Evolutionary conservation across 306 rosid genomes (phyloP).

Genomic region (Cicer pinnatifidum): DNA sequence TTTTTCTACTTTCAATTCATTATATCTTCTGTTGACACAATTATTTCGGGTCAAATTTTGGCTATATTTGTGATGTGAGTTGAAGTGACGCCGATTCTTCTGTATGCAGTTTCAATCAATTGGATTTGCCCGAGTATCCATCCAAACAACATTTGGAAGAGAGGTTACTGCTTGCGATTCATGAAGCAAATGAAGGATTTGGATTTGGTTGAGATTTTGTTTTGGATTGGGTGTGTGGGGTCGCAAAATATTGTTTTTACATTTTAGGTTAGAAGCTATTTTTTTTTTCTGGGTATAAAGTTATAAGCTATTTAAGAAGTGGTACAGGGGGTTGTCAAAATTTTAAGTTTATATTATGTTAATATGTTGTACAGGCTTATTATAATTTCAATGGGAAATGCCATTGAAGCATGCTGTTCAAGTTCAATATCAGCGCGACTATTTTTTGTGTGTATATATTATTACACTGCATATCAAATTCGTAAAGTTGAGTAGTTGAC

Average conservation of each 20-base stretch:
- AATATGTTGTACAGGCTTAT: conserved; percentile 80
- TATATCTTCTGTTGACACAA: background rate
- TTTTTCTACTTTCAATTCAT: background rate
- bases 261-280: conserved; percentile 51
- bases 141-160: conserved; percentile 89
- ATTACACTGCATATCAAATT: no score
- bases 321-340: conserved; percentile 55
- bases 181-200: conserved; percentile 93
- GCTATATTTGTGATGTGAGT: background rate
- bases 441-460: no score
- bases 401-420: conserved; percentile 68
- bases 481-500: no score
- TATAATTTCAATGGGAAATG: conserved; percentile 70
- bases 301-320: conserved; percentile 45
- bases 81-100: conserved; percentile 24
- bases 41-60: conserved; percentile 7
- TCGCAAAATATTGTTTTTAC: conserved; percentile 43
- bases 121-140: conserved; percentile 96
- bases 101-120: conserved; percentile 87
- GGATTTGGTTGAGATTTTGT: conserved; percentile 72
- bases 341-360: conserved; percentile 59
- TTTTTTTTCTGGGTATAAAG: background rate
- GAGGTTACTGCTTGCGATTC: conserved; percentile 89
- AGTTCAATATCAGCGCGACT: background rate
- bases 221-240: background rate